These are phyloP conservation scores for Russula lepida DNA, from an alignment of 768 basidiomycete genomes.

Conservation along the genomic window DNA sequence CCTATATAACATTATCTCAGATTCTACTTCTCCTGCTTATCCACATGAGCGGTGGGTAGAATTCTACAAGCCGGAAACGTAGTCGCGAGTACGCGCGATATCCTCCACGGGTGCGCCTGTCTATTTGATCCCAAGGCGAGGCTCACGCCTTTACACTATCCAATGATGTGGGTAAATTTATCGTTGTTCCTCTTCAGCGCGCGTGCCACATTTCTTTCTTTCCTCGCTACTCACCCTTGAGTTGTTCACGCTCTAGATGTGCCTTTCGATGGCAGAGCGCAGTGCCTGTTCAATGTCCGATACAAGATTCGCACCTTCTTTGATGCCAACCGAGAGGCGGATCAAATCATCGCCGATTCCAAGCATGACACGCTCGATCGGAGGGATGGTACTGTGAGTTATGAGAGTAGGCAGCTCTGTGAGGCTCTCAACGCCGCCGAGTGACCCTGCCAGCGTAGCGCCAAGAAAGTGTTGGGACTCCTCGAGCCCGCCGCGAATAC, in stretches of 20 bases:
- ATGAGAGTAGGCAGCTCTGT: constrained; percentile 82
- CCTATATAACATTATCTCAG: too few species aligned
- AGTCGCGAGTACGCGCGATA: too few species aligned
- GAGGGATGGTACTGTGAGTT: constrained; percentile 78
- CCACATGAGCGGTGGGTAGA: too few species aligned
- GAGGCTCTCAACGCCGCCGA: constrained; percentile 89
- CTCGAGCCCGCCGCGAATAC: constrained; percentile 40
- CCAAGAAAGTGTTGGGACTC: constrained; percentile 62
- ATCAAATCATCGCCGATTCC: constrained; percentile 77
- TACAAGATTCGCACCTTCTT: constrained; percentile 78
- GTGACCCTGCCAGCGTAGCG: constrained; percentile 68
- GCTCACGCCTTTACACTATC: too few species aligned
- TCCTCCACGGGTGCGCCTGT: too few species aligned
- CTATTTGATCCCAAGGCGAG: too few species aligned
- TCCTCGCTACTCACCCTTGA: too few species aligned
- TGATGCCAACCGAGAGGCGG: constrained; percentile 78
- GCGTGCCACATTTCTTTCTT: too few species aligned
- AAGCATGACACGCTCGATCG: constrained; percentile 51
- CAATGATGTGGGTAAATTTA: too few species aligned
- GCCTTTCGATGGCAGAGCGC: constrained; percentile 30
- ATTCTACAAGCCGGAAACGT: too few species aligned
- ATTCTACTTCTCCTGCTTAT: too few species aligned
- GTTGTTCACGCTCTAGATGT: background rate
- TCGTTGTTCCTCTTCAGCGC: too few species aligned
- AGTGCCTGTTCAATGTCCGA: constrained; percentile 63